A percentile compares a stretch with the other conserved stretches of the same genome.
Evolutionary conservation across 495 filamentous ascomycete genomes (phyloP).

Genomic region (Podospora tetraspora): DNA sequence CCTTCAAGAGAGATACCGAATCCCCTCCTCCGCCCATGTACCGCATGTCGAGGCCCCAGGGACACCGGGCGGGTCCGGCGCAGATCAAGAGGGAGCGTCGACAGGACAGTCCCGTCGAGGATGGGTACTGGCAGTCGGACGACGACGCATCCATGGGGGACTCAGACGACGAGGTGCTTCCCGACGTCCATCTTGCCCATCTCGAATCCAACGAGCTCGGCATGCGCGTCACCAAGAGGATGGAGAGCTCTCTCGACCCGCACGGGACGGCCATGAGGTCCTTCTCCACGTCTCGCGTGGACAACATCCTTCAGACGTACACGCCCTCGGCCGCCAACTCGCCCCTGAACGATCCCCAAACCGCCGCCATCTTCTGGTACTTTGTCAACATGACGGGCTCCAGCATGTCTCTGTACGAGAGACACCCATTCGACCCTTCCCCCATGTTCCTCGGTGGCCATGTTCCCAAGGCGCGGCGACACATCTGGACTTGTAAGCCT

Average conservation of each 20-base stretch:
- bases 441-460: conserved; percentile 60
- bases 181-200: conserved; percentile 24
- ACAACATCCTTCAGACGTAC: conserved; percentile 73
- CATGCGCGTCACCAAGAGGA: conserved; percentile 32
- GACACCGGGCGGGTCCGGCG: neutral
- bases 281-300: conserved; percentile 37
- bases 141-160: conserved; percentile 60
- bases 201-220: conserved; percentile 38
- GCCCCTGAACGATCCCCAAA: conserved; percentile 75
- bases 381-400: conserved; percentile 89
- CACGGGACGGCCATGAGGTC: conserved; percentile 37
- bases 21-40: neutral
- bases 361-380: conserved; percentile 83
- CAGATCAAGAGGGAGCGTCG: neutral
- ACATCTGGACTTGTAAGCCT: conserved; percentile 67
- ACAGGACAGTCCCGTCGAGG: conserved; percentile 19
- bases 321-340: conserved; percentile 67
- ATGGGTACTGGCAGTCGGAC: conserved; percentile 50
- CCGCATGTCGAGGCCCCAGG: neutral
- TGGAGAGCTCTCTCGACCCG: conserved; percentile 29
- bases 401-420: conserved; percentile 80
- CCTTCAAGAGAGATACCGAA: neutral
- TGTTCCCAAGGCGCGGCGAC: conserved; percentile 64
- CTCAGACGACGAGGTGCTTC: conserved; percentile 45
- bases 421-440: conserved; percentile 72